Evolutionary conservation across 2,329 filamentous ascomycete species (phyloP).

Genomic region (Fusarium nelsonii): DNA sequence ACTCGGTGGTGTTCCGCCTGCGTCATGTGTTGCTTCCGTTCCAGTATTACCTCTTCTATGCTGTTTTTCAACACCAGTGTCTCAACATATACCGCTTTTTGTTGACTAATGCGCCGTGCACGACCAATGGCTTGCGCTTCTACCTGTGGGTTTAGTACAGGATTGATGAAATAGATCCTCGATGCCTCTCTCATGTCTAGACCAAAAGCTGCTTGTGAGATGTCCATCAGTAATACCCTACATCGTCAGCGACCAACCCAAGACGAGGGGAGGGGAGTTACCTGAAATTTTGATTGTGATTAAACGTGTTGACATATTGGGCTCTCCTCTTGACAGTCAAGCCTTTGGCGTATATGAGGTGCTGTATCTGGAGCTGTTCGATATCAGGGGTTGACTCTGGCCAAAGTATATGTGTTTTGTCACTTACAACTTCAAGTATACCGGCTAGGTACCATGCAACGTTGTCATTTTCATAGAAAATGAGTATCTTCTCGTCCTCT

Average conservation of each 20-base stretch:
- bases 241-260: constrained; percentile 9
- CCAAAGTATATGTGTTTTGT: background rate
- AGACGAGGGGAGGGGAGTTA: constrained; percentile 31
- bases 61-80: constrained; percentile 84
- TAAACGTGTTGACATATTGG: constrained; percentile 84
- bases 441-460: constrained; percentile 87
- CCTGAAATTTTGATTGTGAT: constrained; percentile 73
- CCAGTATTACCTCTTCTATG: constrained; percentile 86
- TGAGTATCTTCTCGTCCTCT: constrained; percentile 82
- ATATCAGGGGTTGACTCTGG: constrained; percentile 15
- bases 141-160: constrained; percentile 85
- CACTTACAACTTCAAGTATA: constrained; percentile 76
- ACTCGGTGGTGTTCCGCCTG: constrained; percentile 69
- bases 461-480: constrained; percentile 93
- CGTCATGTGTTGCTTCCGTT: constrained; percentile 80
- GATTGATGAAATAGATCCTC: constrained; percentile 89
- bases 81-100: constrained; percentile 82
- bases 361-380: constrained; percentile 65
- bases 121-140: constrained; percentile 94
- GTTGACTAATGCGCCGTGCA: constrained; percentile 88
- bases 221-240: constrained; percentile 87
- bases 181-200: constrained; percentile 87
- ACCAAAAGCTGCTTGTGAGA: constrained; percentile 89
- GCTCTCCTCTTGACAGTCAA: constrained; percentile 72
- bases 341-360: constrained; percentile 76